Evolutionary conservation across 179 eudicot genomes (phyloP), one percentile per base, ranked within the genome.

Genomic region (Nepenthes alata): DNA sequence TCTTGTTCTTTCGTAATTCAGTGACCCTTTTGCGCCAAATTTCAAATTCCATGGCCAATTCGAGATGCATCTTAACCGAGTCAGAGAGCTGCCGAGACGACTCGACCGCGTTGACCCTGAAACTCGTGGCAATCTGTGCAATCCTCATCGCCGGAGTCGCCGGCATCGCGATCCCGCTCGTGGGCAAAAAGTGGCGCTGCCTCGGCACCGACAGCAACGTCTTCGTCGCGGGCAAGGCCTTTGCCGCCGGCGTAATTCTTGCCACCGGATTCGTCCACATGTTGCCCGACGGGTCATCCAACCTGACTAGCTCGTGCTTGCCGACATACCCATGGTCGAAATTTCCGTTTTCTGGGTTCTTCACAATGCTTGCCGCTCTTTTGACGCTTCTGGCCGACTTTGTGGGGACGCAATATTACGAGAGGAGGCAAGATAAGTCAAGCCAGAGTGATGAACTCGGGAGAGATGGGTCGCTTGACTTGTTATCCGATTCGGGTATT

Each of bases 231-330:
- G 68, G 80, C 0, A 81, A 81, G 48, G 86, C 86, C 6, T 74
- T 81, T 45, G 81, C 86, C 5, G 86, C 86, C 2, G 86, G 83
- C 36, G 86, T 81, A 0, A 81, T 81, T 12, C 71, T 81, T 4
- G 86, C 86, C 47, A 81, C 86, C 0, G 86, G 83, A 34, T 81
- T 81, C 39, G 86, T 81, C 34, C 86, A 81, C 54, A 80, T 81
- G 75, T 48, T 81, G 10, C 74, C 83, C 0, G 86, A 81, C 53
- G 86, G 69, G 0, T 53, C 72, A 11, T n/a, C 75, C 4, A 74
- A 74, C 47, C 59, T 81, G 9, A 66, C 75, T 1, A 66, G 68
- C 34, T 45, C 66, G 2, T 81, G 86, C 59, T 50, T 81, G 56
- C 82, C 82, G 0, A 63, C 14, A 8, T 59, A 55, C 68, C 82